Conservation (phyloP, 148 eudicot species). For the Dysphania ambrosioides region DNA sequence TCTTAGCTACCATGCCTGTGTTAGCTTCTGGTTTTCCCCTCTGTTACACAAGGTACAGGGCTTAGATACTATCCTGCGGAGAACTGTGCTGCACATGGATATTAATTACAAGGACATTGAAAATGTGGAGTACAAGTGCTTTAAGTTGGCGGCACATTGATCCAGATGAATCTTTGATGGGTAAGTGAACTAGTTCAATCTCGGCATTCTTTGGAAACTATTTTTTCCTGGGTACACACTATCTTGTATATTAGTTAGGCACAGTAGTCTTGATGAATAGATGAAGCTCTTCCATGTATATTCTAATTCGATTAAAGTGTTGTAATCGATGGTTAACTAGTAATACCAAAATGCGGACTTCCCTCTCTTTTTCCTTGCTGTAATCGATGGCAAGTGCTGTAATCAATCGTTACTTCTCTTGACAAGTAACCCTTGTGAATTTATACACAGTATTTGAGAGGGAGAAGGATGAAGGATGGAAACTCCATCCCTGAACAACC, state of each 20-base stretch:
- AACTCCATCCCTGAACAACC: too few species aligned
- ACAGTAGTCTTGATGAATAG: not conserved
- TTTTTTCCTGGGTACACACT: not conserved
- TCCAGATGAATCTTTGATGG: constrained; percentile 8
- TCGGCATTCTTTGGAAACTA: constrained; percentile 2
- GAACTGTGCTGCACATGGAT: not conserved
- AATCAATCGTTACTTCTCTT: too few species aligned
- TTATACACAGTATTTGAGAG: too few species aligned
- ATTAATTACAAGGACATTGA: not conserved
- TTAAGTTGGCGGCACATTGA: not conserved
- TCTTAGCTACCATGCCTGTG: not conserved
- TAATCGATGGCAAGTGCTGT: too few species aligned
- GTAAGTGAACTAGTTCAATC: constrained; percentile 1
- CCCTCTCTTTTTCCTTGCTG: too few species aligned
- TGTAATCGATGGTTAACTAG: not conserved
- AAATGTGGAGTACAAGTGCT: not conserved
- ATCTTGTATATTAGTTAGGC: not conserved
- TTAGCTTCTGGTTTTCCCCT: not conserved
- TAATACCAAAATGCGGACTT: too few species aligned
- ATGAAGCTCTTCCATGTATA: not conserved
- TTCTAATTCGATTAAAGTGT: not conserved
- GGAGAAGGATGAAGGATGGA: too few species aligned
- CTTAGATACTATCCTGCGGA: not conserved
- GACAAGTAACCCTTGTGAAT: too few species aligned
- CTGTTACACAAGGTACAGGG: constrained; percentile 4